Evolutionary conservation across 2,329 filamentous ascomycete species (phyloP), one percentile per base, ranked within the genome.

Genomic region (Hirsutella rhossiliensis): DNA sequence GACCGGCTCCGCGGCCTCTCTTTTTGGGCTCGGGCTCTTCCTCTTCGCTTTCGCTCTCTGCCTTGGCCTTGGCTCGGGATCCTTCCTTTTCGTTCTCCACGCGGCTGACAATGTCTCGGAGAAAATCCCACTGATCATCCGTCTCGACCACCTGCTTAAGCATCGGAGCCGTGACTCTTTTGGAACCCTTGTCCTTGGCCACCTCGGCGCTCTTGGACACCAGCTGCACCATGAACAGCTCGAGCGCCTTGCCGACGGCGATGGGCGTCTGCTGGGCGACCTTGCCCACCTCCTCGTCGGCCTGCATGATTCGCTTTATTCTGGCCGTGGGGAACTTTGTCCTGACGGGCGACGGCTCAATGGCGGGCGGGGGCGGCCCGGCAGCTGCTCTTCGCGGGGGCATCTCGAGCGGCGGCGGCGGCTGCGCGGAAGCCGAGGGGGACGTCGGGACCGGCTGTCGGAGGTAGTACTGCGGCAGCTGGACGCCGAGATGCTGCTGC

Each of bases 281-380:
- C 67, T 98, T 98, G 49, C 92, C 92, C 0, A 98, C 89, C 61
- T 98, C 92, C 59, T 98, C 92, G 58, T 98, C 92, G 11, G 90
- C 90, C 66, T 98, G 92, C 92, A 98, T 97, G 57, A 98, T 97
- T 42, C 92, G 81, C 73, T 98, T 98, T 70, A 98, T 98, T 49
- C 92, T 78, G 13, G 92, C 92, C 29, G 94, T 94, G 1, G 92
- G 92, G 57, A 98, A 98, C 57, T 96, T 96, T 30, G 90, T 97
- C 64, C 80, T 86, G 54, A 98, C 87, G 38, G 87, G 73, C 63
- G 66, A 95, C 66, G 62, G 76, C 62, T 66, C 79, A 54, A 77
- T 65, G 38, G 62, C 60, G 28, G 63, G 57, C 37, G 56, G 63
- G 36, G 57, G 62, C 51, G 55, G 62, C 53, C 50, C 52, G 36